Percentiles rank a stretch among this genome's conserved stretches.
Evolutionary conservation across 2,329 filamentous ascomycete genomes (phyloP).

Genomic region (Lecanoromycetidae sp.): DNA sequence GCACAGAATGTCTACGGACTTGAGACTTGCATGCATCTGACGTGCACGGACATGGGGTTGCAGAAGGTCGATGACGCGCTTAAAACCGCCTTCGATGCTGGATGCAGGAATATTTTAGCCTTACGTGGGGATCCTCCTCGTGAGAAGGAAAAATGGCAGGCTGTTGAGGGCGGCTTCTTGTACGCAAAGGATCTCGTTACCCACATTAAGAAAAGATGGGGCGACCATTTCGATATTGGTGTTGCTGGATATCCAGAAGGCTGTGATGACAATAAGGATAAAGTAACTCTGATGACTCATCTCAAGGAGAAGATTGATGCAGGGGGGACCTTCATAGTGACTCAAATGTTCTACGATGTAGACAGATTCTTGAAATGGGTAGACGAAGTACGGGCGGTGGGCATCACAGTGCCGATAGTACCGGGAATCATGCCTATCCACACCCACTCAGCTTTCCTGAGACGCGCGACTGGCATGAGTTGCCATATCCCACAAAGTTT

Average conservation of each 20-base stretch:
- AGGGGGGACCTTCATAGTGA: constrained; percentile 86
- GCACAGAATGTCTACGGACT: constrained; percentile 90
- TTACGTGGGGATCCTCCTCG: constrained; percentile 85
- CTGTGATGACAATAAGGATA: constrained; percentile 81
- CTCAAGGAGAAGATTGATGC: constrained; percentile 95
- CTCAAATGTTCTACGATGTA: constrained; percentile 98
- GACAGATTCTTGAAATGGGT: constrained; percentile 94
- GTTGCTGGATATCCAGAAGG: constrained; percentile 96
- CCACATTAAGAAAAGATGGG: constrained; percentile 68
- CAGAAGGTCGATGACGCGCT: constrained; percentile 85
- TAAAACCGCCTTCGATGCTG: constrained; percentile 77
- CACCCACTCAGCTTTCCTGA: constrained; percentile 84
- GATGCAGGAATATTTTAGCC: constrained; percentile 94
- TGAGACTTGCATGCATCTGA: constrained; percentile 98
- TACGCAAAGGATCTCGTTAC: constrained; percentile 86
- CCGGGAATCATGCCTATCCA: constrained; percentile 89
- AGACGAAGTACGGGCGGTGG: constrained; percentile 67
- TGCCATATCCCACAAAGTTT: constrained; percentile 70
- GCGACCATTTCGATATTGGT: constrained; percentile 90
- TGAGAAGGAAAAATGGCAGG: constrained; percentile 89
- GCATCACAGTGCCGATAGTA: constrained; percentile 72
- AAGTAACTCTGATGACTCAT: constrained; percentile 75
- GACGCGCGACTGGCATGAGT: constrained; percentile 83
- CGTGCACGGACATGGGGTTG: constrained; percentile 93
- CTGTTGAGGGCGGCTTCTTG: constrained; percentile 71